Evolutionary conservation across 176 grass and related monocot genomes (phyloP).

Genomic region (Zoysia pacifica): DNA sequence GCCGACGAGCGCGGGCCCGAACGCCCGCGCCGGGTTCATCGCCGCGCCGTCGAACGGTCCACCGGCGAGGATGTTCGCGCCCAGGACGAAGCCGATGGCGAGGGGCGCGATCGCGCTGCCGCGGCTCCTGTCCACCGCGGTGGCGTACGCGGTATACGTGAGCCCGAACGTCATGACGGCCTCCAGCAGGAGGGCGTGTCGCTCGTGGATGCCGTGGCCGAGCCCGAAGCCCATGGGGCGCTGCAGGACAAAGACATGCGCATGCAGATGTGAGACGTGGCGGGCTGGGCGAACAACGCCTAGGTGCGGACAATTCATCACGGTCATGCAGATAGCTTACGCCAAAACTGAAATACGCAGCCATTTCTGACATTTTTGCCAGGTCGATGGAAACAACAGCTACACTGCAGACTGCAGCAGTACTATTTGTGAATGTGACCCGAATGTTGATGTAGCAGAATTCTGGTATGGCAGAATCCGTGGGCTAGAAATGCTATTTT

Average conservation of each 20-base stretch:
- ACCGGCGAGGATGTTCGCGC: conserved; percentile 73
- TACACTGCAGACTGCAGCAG: too few species aligned
- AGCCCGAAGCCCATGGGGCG: conserved; percentile 63
- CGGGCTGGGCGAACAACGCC: background rate
- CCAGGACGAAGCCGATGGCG: conserved; percentile 70
- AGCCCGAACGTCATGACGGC: conserved; percentile 80
- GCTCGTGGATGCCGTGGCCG: conserved; percentile 49
- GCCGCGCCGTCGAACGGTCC: conserved; percentile 85
- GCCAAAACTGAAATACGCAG: background rate
- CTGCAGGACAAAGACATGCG: conserved; percentile 39
- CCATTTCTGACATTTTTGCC: too few species aligned
- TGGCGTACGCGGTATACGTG: conserved; percentile 77
- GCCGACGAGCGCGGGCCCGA: conserved; percentile 75
- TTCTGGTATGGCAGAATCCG: too few species aligned
- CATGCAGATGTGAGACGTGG: conserved; percentile 40
- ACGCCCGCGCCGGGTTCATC: conserved; percentile 85
- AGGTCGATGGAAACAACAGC: too few species aligned
- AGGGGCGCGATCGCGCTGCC: conserved; percentile 59
- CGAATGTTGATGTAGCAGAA: too few species aligned
- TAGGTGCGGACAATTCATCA: background rate
- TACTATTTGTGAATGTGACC: too few species aligned
- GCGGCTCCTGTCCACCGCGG: conserved; percentile 50
- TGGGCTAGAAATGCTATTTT: too few species aligned
- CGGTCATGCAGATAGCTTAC: background rate
- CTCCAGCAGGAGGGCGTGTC: conserved; percentile 78